A percentile compares a stretch with the other conserved stretches of the same genome.
Evolutionary conservation across 139 green algal genomes (phyloP).

Genomic region (Eudorina sp.): DNA sequence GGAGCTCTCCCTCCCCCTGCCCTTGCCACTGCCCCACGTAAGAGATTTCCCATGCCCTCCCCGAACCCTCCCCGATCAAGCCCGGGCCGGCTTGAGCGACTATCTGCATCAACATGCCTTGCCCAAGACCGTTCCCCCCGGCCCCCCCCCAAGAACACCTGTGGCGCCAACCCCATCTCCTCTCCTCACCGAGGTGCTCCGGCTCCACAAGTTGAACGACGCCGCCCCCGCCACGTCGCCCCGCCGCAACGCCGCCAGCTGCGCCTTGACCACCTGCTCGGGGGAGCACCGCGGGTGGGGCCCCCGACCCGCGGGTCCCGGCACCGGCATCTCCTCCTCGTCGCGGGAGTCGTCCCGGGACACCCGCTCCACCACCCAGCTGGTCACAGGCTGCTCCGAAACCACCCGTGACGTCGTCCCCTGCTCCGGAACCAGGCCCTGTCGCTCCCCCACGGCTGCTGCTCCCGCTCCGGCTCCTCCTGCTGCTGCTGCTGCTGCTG

Average conservation of each 20-base stretch:
- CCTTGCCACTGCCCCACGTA: too few species aligned
- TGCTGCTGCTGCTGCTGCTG: not conserved
- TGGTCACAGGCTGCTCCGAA: not conserved
- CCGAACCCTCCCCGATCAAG: too few species aligned
- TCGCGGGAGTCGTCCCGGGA: conserved; percentile 22
- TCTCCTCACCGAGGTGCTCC: conserved; percentile 38
- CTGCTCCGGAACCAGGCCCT: too few species aligned
- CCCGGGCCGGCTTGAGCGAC: too few species aligned
- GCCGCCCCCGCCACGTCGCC: conserved; percentile 51
- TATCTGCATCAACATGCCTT: too few species aligned
- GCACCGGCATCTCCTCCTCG: not conserved
- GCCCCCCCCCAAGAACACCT: not conserved
- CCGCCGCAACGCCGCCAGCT: conserved; percentile 62
- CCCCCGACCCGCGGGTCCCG: not conserved
- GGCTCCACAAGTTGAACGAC: conserved; percentile 58
- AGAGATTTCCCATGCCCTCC: too few species aligned
- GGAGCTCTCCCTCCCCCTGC: too few species aligned
- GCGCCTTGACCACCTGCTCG: conserved; percentile 54
- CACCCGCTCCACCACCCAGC: conserved; percentile 39
- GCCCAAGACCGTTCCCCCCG: too few species aligned
- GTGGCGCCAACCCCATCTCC: too few species aligned
- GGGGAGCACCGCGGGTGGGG: conserved; percentile 40
- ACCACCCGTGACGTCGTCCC: too few species aligned
- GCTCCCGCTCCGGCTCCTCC: not conserved
- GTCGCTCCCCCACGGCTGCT: too few species aligned